phyloP scores from a whole-genome alignment of 2,329 filamentous ascomycete genomes.

The Fusarium haematococcum region DNA sequence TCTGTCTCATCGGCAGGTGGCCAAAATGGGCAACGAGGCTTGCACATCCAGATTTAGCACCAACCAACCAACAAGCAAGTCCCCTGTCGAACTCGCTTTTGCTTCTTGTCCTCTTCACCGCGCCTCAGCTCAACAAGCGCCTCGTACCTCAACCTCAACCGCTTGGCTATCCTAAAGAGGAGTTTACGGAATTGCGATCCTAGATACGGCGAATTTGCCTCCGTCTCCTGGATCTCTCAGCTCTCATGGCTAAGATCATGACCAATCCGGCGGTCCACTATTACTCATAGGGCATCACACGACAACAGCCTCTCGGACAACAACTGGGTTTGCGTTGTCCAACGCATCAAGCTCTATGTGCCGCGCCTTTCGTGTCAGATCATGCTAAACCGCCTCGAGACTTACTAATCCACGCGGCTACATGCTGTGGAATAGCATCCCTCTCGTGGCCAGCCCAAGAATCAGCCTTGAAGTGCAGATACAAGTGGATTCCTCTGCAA shows the following conservation, averaged over 20 bases:
- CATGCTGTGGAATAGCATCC: conserved; percentile 12
- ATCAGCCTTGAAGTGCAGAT: conserved; percentile 26
- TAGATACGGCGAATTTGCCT: conserved; percentile 29
- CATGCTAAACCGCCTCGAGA: background rate
- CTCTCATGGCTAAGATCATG: conserved; percentile 5
- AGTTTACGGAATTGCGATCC: conserved; percentile 23
- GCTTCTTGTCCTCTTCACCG: conserved; percentile 13
- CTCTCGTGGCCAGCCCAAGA: background rate
- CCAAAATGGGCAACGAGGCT: conserved; percentile 28
- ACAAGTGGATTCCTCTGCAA: conserved; percentile 36
- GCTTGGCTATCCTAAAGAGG: conserved; percentile 36
- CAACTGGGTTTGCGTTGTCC: conserved; percentile 12
- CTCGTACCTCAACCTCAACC: conserved; percentile 30
- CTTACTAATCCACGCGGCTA: background rate
- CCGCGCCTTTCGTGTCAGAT: background rate
- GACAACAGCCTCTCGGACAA: conserved; percentile 12
- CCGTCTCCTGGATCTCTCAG: conserved; percentile 15
- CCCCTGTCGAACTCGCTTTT: conserved; percentile 29
- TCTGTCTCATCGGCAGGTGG: conserved; percentile 37
- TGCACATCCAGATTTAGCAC: conserved; percentile 32
- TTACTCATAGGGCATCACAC: conserved; percentile 4
- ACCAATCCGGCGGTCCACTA: conserved; percentile 3
- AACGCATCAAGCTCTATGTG: background rate
- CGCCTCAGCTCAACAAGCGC: conserved; percentile 39
- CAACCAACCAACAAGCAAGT: conserved; percentile 22